Percentiles rank a stretch among this genome's conserved stretches.
Evolutionary conservation across 2,329 filamentous ascomycete genomes (phyloP).

Genomic region (Chaetoscypha palmicola): DNA sequence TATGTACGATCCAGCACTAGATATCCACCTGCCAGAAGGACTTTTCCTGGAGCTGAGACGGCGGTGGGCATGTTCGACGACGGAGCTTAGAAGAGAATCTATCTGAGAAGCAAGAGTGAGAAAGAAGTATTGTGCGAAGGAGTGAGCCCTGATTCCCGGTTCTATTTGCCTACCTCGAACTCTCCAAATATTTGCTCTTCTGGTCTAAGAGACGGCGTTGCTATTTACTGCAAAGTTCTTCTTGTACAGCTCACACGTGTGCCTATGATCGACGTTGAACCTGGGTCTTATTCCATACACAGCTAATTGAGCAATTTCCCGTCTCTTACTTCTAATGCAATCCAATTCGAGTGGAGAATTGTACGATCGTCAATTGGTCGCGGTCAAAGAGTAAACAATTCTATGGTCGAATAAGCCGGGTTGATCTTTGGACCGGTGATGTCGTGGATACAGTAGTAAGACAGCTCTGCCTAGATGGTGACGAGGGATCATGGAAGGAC

Average conservation of each 20-base stretch:
- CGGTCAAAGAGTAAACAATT: background rate
- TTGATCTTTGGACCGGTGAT: conserved; percentile 5
- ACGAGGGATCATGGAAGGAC: too few species aligned
- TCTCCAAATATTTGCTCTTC: too few species aligned
- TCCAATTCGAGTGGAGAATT: background rate
- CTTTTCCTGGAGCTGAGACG: conserved; percentile 92
- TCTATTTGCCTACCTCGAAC: too few species aligned
- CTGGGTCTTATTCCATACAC: background rate
- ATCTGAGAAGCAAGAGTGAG: background rate
- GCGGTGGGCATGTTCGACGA: conserved; percentile 20
- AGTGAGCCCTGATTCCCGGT: background rate
- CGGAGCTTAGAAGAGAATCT: too few species aligned
- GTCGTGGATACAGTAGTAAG: too few species aligned
- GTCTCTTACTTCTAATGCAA: too few species aligned
- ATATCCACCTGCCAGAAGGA: conserved; percentile 90
- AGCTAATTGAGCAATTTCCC: conserved; percentile 2
- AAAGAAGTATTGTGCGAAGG: background rate
- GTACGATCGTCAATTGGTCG: background rate
- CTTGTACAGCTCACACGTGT: too few species aligned
- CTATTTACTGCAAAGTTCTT: too few species aligned
- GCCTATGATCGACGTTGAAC: background rate
- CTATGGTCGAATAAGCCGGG: conserved; percentile 4
- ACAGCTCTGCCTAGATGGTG: too few species aligned
- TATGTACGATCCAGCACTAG: conserved; percentile 85
- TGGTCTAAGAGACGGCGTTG: too few species aligned